phyloP scores from a whole-genome alignment of 805 yeast genomes.

The Metschnikowia kunwiensis region DNA sequence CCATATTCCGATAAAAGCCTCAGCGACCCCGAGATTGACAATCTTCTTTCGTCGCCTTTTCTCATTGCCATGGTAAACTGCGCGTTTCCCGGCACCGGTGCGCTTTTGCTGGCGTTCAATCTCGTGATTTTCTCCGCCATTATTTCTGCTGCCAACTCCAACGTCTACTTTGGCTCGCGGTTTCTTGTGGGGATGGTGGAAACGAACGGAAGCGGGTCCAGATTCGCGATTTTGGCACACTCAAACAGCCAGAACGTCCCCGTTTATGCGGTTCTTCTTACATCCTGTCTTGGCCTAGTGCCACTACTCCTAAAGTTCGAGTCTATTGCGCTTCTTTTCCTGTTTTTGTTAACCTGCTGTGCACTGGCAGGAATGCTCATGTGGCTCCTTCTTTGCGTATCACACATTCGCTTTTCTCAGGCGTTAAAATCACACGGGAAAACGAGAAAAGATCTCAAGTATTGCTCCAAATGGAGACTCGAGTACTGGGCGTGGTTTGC shows the following conservation, averaged over 20 bases:
- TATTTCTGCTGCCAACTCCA: slow-evolving; percentile 29
- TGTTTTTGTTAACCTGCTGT: slow-evolving; percentile 21
- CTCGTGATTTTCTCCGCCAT: slow-evolving; percentile 22
- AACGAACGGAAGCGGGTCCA: slow-evolving; percentile 3
- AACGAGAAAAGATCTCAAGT: slow-evolving; percentile 4
- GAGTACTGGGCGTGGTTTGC: slow-evolving; percentile 18
- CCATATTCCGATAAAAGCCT: slow-evolving; percentile 14
- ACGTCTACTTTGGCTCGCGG: slow-evolving; percentile 26
- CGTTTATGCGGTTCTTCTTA: slow-evolving; percentile 18
- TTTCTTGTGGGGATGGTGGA: slow-evolving; percentile 20
- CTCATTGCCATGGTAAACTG: slow-evolving; percentile 21
- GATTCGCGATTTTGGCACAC: slow-evolving; percentile 8
- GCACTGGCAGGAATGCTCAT: slow-evolving; percentile 28
- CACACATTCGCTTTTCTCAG: slow-evolving; percentile 19
- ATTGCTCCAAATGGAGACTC: slow-evolving; percentile 8
- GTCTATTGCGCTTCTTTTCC: slow-evolving; percentile 19
- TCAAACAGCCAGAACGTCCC: slow-evolving; percentile 18
- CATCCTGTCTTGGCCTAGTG: slow-evolving; percentile 22
- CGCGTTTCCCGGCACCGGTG: slow-evolving; percentile 13
- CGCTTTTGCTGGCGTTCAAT: slow-evolving; percentile 19
- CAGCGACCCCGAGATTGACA: slow-evolving; percentile 6
- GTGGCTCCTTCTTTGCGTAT: slow-evolving; percentile 24
- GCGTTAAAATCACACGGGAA: slow-evolving; percentile 12
- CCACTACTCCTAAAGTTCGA: slow-evolving; percentile 19
- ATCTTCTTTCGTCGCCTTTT: slow-evolving; percentile 24